Evolutionary conservation across 805 yeast genomes (phyloP), one percentile per base, ranked within the genome.

Genomic region (Yamadazyma endophytica): DNA sequence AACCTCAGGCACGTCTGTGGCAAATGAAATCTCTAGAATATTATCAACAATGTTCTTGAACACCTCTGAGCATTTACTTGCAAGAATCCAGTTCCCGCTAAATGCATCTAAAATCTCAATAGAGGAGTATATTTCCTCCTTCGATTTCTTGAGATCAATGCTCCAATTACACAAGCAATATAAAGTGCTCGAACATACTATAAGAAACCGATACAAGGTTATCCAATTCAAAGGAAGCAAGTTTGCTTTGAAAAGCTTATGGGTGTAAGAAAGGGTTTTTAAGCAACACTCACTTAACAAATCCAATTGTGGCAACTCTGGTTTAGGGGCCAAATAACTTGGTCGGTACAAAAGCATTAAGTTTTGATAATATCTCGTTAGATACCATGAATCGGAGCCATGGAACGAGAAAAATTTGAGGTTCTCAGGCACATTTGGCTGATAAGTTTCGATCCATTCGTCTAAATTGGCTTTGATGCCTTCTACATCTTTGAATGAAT

Each of bases 221-320:
- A 69, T 64, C 78, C 78, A 73, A 35, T 68, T 70, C 36, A 68
- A 46, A 0, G 77, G 77, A 19, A 72, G 44, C 24, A 65, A 42
- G 29, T 62, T 66, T 7, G 66, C 55, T 24, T 64, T 60, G 49
- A 66, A 72, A 4, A 72, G 39, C 24, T 58, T 61, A 49, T 70
- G 70, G 1, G 72, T 66, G 42, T 62, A 66, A 13, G 73, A 63
- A 26, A 71, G 46, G 9, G 68, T 64, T 28, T 69, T 66, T 9
- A 70, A 44, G 33, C 74, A 68, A 11, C 64, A 61, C 24, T 64
- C 66, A 0, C 75, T 72, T 28, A 73, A 39, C 9, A 57, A 52
- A n/a, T 64, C 57, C 21, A 73, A 34, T 5, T 61, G 56, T 14
- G 58, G 62, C 9, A 53, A 41, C 0, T 68, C 50, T 2, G 77